These are phyloP conservation scores for Beta corolliflora DNA, from an alignment of 179 eudicot species.

Conservation along the genomic window DNA sequence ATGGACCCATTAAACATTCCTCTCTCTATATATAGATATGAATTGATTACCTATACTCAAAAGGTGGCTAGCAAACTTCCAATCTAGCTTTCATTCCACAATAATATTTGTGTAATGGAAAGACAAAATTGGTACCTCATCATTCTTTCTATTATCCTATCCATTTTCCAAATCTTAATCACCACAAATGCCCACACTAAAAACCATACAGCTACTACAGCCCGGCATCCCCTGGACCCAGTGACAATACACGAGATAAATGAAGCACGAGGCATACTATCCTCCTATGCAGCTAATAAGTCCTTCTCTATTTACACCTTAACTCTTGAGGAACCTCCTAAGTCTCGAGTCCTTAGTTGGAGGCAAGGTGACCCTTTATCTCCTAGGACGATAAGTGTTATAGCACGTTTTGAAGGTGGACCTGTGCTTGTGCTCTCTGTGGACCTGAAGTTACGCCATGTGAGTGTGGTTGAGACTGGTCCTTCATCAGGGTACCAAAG, in stretches of 20 bases:
- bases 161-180: too few species aligned
- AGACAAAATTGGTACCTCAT: too few species aligned
- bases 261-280: constrained; percentile 45
- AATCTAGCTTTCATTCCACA: too few species aligned
- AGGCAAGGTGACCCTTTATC: constrained; percentile 56
- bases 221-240: constrained; percentile 88
- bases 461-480: constrained; percentile 36
- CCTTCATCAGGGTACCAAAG: constrained; percentile 63
- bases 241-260: constrained; percentile 70
- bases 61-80: too few species aligned
- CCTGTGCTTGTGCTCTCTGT: constrained; percentile 49
- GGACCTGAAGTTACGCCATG: constrained; percentile 50
- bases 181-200: too few species aligned
- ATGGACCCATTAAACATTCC: too few species aligned
- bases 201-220: constrained; percentile 46
- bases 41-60: too few species aligned
- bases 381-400: constrained; percentile 61
- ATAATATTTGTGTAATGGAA: too few species aligned
- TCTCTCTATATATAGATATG: too few species aligned
- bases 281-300: constrained; percentile 36
- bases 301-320: constrained; percentile 63
- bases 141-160: too few species aligned
- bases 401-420: constrained; percentile 59
- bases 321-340: constrained; percentile 63
- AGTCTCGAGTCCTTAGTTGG: constrained; percentile 62